Conservation (phyloP, 768 basidiomycete species). For the Pleurotus eryngii region DNA sequence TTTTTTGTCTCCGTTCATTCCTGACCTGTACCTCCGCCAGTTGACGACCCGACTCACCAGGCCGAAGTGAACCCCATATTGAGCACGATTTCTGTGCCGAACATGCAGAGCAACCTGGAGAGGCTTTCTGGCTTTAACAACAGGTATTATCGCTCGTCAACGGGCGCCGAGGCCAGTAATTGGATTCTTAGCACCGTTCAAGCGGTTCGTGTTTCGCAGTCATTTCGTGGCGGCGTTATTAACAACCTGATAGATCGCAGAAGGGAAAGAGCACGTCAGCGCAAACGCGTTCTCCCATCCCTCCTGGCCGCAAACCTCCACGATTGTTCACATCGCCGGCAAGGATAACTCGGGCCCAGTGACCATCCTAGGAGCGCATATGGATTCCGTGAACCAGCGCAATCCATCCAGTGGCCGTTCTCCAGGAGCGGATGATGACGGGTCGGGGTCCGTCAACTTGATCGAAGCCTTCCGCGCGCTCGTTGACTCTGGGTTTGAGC, state of each 20-base stretch:
- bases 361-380: conserved; percentile 38
- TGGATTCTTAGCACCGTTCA: conserved; percentile 28
- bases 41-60: conserved; percentile 24
- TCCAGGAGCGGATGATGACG: conserved; percentile 50
- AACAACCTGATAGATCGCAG: conserved; percentile 2
- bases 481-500: conserved; percentile 33
- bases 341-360: conserved; percentile 24
- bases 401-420: conserved; percentile 37
- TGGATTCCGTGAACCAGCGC: conserved; percentile 39
- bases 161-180: conserved; percentile 28
- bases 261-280: conserved; percentile 25
- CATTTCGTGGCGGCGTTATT: not conserved
- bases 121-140: conserved; percentile 32
- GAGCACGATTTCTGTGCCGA: conserved; percentile 18
- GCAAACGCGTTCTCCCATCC: conserved; percentile 26
- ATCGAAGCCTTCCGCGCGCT: conserved; percentile 40
- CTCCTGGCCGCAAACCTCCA: conserved; percentile 30
- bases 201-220: conserved; percentile 13
- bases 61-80: conserved; percentile 19
- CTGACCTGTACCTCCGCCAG: conserved; percentile 9
- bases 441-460: conserved; percentile 41
- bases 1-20: not conserved
- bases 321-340: conserved; percentile 36
- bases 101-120: conserved; percentile 25
- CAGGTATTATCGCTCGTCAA: conserved; percentile 28